phyloP scores from a whole-genome alignment of 495 filamentous ascomycete genomes.

The Aspergillus incahuasiensis region DNA sequence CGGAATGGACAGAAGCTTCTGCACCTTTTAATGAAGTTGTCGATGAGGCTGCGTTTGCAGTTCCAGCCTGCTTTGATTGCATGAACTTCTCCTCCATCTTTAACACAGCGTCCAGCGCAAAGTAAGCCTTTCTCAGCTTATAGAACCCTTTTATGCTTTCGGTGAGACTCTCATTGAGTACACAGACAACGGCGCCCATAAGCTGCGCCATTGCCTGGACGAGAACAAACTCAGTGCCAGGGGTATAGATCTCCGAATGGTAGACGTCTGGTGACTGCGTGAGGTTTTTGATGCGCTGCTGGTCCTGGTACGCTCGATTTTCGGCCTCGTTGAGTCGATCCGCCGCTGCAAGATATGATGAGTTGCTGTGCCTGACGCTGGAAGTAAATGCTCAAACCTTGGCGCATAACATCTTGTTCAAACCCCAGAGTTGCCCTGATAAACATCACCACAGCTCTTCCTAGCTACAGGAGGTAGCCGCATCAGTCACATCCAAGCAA shows the following conservation, averaged over 20 bases:
- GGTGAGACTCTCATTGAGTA: constrained; percentile 88
- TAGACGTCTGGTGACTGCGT: constrained; percentile 44
- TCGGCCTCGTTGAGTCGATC: constrained; percentile 75
- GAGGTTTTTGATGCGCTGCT: constrained; percentile 61
- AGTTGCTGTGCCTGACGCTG: background rate
- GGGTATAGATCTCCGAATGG: constrained; percentile 64
- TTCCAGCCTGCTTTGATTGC: constrained; percentile 26
- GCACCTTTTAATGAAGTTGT: constrained; percentile 14
- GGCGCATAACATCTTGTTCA: constrained; percentile 89
- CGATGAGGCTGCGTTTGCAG: constrained; percentile 13
- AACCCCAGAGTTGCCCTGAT: constrained; percentile 85
- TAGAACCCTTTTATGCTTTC: constrained; percentile 91
- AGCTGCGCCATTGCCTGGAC: constrained; percentile 76
- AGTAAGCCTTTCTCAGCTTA: constrained; percentile 84
- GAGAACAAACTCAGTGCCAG: constrained; percentile 81
- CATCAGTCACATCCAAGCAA: constrained; percentile 9
- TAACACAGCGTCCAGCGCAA: constrained; percentile 72
- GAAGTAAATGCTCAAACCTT: constrained; percentile 47
- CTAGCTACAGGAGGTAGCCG: constrained; percentile 50
- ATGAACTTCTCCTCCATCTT: constrained; percentile 59
- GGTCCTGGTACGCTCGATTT: constrained; percentile 68
- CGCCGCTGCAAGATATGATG: constrained; percentile 47
- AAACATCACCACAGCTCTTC: constrained; percentile 75
- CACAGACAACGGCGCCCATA: constrained; percentile 82
- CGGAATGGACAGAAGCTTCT: constrained; percentile 9